Conservation (phyloP, 176 grass and related monocot species). For the Microstegium vimineum region DNA sequence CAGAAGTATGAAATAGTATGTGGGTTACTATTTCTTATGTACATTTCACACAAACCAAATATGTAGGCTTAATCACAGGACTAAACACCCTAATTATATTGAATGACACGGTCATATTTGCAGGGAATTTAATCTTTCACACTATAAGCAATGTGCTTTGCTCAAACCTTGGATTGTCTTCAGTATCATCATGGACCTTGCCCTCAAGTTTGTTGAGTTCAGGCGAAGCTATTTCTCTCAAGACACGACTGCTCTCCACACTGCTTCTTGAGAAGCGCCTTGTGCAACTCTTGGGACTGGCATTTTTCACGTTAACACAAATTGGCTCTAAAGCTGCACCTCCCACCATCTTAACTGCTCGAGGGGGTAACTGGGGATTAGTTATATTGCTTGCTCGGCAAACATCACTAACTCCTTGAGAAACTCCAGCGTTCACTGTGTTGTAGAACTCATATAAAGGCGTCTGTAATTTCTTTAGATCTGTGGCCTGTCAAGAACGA, state of each 20-base stretch:
- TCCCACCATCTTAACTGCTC: slow-evolving; percentile 41
- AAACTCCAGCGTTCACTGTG: slow-evolving; percentile 57
- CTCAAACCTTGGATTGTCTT: slow-evolving; percentile 59
- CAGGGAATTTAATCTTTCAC: not conserved
- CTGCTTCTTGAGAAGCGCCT: slow-evolving; percentile 53
- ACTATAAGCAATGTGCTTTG: not conserved
- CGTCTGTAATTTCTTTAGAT: slow-evolving; percentile 90
- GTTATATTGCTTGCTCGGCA: slow-evolving; percentile 40
- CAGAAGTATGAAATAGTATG: not conserved
- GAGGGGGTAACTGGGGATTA: slow-evolving; percentile 23
- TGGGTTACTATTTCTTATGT: not conserved
- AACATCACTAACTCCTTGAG: slow-evolving; percentile 32
- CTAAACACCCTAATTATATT: not conserved
- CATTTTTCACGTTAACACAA: slow-evolving; percentile 37
- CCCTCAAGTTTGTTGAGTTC: slow-evolving; percentile 43
- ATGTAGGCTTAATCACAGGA: not conserved
- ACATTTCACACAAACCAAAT: not conserved
- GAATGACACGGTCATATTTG: not conserved
- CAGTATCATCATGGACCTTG: slow-evolving; percentile 40
- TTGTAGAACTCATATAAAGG: slow-evolving; percentile 93
- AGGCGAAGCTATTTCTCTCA: slow-evolving; percentile 74
- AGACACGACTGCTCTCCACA: slow-evolving; percentile 36
- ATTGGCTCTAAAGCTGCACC: slow-evolving; percentile 38
- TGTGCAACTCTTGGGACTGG: slow-evolving; percentile 42
- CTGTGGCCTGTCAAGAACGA: slow-evolving; percentile 49